A percentile compares a stretch with the other conserved stretches of the same genome.
Conservation (phyloP, 164 flowering plant genomes). For the Chimonanthus praecox region DNA sequence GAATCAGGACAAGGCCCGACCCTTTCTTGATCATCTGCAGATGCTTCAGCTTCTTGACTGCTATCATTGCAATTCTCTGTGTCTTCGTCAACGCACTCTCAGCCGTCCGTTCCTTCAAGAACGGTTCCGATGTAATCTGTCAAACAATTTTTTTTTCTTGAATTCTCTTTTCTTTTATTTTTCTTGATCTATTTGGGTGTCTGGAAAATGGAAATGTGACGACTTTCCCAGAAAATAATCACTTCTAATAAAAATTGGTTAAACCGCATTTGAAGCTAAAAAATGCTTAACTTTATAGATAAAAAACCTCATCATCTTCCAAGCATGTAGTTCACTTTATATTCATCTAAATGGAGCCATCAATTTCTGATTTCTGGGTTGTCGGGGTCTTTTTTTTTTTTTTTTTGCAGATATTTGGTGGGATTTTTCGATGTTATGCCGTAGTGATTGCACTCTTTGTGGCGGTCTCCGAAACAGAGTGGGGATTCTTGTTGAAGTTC, state of each 20-base stretch:
- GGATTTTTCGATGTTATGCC: constrained; percentile 91
- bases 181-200: background rate
- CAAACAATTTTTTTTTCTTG: background rate
- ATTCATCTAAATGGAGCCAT: no score
- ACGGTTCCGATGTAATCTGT: constrained; percentile 55
- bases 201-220: no score
- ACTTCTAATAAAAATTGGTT: no score
- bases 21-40: constrained; percentile 61
- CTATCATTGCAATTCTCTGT: constrained; percentile 59
- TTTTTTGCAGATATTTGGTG: constrained; percentile 64
- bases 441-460: constrained; percentile 63
- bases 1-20: constrained; percentile 38
- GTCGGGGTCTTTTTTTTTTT: background rate
- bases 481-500: constrained; percentile 67
- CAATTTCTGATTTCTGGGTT: background rate
- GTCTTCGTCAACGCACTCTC: constrained; percentile 65
- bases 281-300: no score
- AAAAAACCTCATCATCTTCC: no score
- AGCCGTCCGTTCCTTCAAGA: constrained; percentile 66
- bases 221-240: no score
- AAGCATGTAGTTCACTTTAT: no score
- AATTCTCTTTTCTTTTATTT: background rate
- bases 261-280: no score
- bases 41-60: constrained; percentile 67
- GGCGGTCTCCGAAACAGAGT: constrained; percentile 88